Evolutionary conservation across 192 early-diverging fungal species (phyloP).

Genomic region (Cetraspora pellucida): DNA sequence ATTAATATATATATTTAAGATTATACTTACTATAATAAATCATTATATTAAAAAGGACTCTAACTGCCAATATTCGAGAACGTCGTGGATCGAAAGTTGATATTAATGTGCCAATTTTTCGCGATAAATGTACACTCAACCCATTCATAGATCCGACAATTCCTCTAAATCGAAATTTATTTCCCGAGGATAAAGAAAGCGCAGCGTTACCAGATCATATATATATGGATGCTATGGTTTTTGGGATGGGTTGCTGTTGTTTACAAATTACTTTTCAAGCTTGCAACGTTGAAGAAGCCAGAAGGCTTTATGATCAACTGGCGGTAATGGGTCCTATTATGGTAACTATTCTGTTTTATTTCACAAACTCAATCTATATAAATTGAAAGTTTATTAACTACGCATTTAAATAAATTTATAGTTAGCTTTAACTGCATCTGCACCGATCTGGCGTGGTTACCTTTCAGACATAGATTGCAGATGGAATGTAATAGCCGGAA

Average conservation of each 20-base stretch:
- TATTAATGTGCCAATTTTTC: slow-evolving; percentile 96
- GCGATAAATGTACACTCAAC: slow-evolving; percentile 84
- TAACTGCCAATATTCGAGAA: slow-evolving; percentile 91
- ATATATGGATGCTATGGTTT: slow-evolving; percentile 98
- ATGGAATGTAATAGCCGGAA: slow-evolving; percentile 94
- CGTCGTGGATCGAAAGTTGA: slow-evolving; percentile 92
- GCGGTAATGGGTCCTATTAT: slow-evolving; percentile 90
- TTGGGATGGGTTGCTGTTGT: slow-evolving; percentile 99
- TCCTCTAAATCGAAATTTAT: slow-evolving; percentile 60
- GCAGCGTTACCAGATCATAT: slow-evolving; percentile 90
- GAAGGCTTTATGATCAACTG: slow-evolving; percentile 93
- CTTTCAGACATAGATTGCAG: slow-evolving; percentile 94
- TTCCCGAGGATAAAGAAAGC: slow-evolving; percentile 71
- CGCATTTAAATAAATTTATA: slow-evolving; percentile 21
- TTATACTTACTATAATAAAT: slow-evolving; percentile 2
- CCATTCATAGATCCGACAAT: slow-evolving; percentile 84
- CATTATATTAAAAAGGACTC: slow-evolving; percentile 52
- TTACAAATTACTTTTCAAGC: slow-evolving; percentile 98
- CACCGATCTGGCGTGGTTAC: slow-evolving; percentile 93
- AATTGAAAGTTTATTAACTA: neutral
- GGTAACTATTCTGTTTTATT: slow-evolving; percentile 41
- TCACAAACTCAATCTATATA: neutral
- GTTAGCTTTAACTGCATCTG: slow-evolving; percentile 88
- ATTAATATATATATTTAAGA: neutral
- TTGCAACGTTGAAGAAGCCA: slow-evolving; percentile 87